Percentiles rank a stretch among this genome's conserved stretches.
Conservation (phyloP, 345 rosid species). For the Populus deltoides region DNA sequence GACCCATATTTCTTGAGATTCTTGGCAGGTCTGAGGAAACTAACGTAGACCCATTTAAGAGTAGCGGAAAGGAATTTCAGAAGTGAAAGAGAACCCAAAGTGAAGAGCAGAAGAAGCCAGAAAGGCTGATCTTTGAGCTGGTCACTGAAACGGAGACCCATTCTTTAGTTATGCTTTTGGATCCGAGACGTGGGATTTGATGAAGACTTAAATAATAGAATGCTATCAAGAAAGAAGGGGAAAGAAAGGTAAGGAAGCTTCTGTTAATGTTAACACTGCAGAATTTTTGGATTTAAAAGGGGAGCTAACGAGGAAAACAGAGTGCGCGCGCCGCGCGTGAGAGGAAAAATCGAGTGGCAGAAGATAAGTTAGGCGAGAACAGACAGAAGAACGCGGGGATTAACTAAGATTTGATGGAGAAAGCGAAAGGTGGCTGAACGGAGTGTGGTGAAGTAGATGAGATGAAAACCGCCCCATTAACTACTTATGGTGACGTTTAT, state of each 20-base stretch:
- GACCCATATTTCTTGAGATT: slow-evolving; percentile 86
- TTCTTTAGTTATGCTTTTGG: slow-evolving; percentile 11
- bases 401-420: slow-evolving; percentile 1
- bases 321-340: not conserved
- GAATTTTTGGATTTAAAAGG: not conserved
- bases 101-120: slow-evolving; percentile 53
- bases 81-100: slow-evolving; percentile 55
- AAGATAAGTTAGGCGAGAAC: not conserved
- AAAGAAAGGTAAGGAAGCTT: not conserved
- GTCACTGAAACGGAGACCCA: slow-evolving; percentile 50
- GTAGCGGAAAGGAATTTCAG: slow-evolving; percentile 39
- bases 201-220: not conserved
- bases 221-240: not conserved
- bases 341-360: not conserved
- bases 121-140: slow-evolving; percentile 63
- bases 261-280: not conserved
- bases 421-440: slow-evolving; percentile 6
- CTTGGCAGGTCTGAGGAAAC: slow-evolving; percentile 78
- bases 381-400: not conserved
- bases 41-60: slow-evolving; percentile 70
- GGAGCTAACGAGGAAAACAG: slow-evolving; percentile 1
- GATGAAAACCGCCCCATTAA: slow-evolving; percentile 61
- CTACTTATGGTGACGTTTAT: slow-evolving; percentile 12
- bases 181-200: slow-evolving; percentile 19
- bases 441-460: slow-evolving; percentile 55